phyloP scores from a whole-genome alignment of 306 rosid species.

The Pyrus bretschneideri region DNA sequence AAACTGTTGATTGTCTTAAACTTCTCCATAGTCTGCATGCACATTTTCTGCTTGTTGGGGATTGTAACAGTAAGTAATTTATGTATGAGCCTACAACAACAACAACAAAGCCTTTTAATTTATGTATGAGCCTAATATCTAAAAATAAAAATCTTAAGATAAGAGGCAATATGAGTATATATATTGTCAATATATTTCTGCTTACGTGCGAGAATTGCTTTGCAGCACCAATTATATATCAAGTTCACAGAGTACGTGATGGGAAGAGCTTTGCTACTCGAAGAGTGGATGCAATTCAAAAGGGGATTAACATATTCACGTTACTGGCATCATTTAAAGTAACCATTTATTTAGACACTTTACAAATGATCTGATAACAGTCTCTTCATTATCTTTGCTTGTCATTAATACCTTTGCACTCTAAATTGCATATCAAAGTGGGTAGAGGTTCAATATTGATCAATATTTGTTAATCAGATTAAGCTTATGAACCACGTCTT shows the following conservation, averaged over 20 bases:
- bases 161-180: background rate
- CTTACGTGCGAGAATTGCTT: conserved; percentile 4
- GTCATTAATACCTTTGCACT: background rate
- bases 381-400: background rate
- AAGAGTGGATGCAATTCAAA: conserved; percentile 87
- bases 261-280: conserved; percentile 95
- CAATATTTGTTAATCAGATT: background rate
- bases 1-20: conserved; percentile 84
- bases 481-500: background rate
- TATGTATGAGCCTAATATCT: conserved; percentile 12
- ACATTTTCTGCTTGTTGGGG: conserved; percentile 84
- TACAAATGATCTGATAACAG: background rate
- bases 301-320: conserved; percentile 76
- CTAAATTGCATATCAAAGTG: background rate
- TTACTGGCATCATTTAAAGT: conserved; percentile 87
- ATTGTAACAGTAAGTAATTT: conserved; percentile 65
- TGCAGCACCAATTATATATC: conserved; percentile 87
- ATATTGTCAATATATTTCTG: background rate
- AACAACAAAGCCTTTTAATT: too few relatives aligned
- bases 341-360: conserved; percentile 20
- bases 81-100: conserved; percentile 3
- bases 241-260: conserved; percentile 68
- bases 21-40: conserved; percentile 83
- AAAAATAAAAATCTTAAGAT: background rate
- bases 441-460: background rate